These are phyloP conservation scores for Fusarium nurragi DNA, from an alignment of 2,329 filamentous ascomycete genomes.

Conservation along the genomic window DNA sequence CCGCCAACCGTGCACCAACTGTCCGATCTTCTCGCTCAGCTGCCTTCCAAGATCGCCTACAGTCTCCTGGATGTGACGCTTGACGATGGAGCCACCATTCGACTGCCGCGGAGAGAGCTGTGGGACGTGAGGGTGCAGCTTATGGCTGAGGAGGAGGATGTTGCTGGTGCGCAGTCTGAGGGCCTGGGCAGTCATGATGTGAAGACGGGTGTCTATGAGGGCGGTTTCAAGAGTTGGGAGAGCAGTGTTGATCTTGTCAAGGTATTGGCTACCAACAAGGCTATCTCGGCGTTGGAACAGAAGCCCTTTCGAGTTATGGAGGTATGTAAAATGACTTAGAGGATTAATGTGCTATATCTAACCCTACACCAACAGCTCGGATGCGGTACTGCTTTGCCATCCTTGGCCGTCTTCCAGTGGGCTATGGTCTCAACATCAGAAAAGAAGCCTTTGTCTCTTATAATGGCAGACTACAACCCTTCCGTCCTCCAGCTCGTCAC, in stretches of 20 bases:
- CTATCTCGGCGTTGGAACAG: conserved; percentile 46
- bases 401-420: conserved; percentile 75
- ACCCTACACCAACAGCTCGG: conserved; percentile 65
- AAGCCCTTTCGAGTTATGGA: conserved; percentile 60
- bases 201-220: conserved; percentile 84
- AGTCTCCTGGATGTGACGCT: conserved; percentile 66
- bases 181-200: conserved; percentile 76
- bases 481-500: conserved; percentile 81
- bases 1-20: conserved; percentile 63
- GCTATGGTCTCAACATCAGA: conserved; percentile 43
- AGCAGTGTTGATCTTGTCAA: conserved; percentile 83
- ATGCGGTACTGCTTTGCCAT: conserved; percentile 80
- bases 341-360: conserved; percentile 13
- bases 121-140: conserved; percentile 85
- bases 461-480: conserved; percentile 82
- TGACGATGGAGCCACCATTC: conserved; percentile 63
- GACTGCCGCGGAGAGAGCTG: conserved; percentile 77
- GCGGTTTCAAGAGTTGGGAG: conserved; percentile 91
- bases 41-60: conserved; percentile 81
- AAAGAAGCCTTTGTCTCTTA: conserved; percentile 62
- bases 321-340: conserved; percentile 52
- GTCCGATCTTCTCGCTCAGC: conserved; percentile 59
- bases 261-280: conserved; percentile 61
- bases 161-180: conserved; percentile 49
- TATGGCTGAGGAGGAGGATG: conserved; percentile 74